Conservation (phyloP, 2,329 filamentous ascomycete species). For the Nemania bipapillata region DNA sequence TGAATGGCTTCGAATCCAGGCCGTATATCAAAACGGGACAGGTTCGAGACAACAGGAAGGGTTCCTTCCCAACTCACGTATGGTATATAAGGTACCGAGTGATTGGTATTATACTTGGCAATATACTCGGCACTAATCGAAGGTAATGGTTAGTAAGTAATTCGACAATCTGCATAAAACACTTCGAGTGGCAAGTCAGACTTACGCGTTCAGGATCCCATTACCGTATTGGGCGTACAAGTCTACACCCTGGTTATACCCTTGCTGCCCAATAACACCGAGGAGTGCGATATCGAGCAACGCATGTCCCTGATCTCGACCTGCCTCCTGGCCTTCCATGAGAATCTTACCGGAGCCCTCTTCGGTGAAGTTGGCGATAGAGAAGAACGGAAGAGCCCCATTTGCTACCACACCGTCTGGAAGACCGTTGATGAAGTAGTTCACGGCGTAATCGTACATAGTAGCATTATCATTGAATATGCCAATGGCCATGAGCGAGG, state of each 20-base stretch:
- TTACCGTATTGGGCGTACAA: constrained; percentile 52
- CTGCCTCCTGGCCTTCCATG: constrained; percentile 49
- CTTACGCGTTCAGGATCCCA: constrained; percentile 47
- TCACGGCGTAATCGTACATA: constrained; percentile 54
- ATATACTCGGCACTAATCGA: constrained; percentile 51
- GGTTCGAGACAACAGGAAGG: constrained; percentile 51
- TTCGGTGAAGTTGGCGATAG: constrained; percentile 12
- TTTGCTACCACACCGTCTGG: constrained; percentile 53
- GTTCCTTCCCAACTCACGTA: constrained; percentile 56
- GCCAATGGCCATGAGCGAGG: constrained; percentile 56
- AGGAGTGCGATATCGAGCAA: constrained; percentile 55
- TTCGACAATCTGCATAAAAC: neutral
- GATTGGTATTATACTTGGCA: constrained; percentile 57
- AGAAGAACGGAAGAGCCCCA: constrained; percentile 5
- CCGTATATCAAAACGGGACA: constrained; percentile 51
- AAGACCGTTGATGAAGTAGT: constrained; percentile 55
- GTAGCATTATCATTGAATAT: constrained; percentile 57
- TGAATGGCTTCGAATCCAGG: constrained; percentile 56
- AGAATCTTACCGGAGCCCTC: constrained; percentile 2
- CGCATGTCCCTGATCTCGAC: constrained; percentile 59
- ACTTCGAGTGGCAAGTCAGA: neutral
- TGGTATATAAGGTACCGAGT: constrained; percentile 56
- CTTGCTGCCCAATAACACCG: constrained; percentile 56
- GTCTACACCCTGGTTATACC: constrained; percentile 56
- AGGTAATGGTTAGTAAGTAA: neutral